Evolutionary conservation across 495 filamentous ascomycete genomes (phyloP), one percentile per base, ranked within the genome.

Genomic region (Tetracladium setigerum): DNA sequence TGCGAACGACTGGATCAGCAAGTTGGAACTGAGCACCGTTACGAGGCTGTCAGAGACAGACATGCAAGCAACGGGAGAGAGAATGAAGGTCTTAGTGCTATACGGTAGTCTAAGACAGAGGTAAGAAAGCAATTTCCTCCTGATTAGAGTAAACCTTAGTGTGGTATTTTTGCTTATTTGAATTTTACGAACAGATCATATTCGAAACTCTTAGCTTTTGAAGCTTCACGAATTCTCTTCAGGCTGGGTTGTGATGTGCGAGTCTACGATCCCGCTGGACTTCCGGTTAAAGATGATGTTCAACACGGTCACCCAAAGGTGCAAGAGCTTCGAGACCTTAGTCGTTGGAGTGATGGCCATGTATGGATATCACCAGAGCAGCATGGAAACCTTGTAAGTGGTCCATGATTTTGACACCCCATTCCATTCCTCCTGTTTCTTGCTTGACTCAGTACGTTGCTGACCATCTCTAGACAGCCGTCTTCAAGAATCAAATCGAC

Each of bases 401-500:
- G n/a, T n/a, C n/a, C n/a, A n/a, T n/a, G n/a, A n/a, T n/a, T n/a
- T n/a, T n/a, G n/a, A n/a, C n/a, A n/a, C n/a, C 78, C 79, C 38
- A 46, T n/a, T n/a, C n/a, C n/a, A n/a, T 22, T 18, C 18, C 33
- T 17, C n/a, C 36, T 38, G 9, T n/a, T n/a, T n/a, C n/a, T 2
- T n/a, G 15, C 37, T 44, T 43, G 2, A 5, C 33, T 30, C 14
- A 36, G n/a, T 7, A 42, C 39, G 2, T 14, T 3, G 15, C 4
- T 17, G 32, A 80, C 22, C 22, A 27, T 27, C 22, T 27, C 22
- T 7, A 27, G 70, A 85, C 83, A 0, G 80, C 71, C 0, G 78
- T 85, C 0, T 86, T 87, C 71, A 86, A 87, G 53, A 83, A 84
- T 47, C 81, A 86, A 47, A 86, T 86, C 40, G 83, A 86, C 61